These are phyloP conservation scores for Linum lewisii DNA, from an alignment of 345 rosid genomes.

Conservation along the genomic window DNA sequence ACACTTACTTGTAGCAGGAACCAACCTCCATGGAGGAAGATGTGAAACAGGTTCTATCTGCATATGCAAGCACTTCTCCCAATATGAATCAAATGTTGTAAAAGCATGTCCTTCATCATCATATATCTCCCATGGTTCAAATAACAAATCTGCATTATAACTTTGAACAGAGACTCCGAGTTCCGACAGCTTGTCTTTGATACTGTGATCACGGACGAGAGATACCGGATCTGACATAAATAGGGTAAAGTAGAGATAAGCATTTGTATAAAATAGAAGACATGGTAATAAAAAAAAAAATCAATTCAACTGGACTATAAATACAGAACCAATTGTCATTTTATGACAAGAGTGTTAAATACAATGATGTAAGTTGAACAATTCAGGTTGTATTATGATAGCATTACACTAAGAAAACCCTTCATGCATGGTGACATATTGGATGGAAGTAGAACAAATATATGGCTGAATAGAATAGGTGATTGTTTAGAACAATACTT, in stretches of 20 bases:
- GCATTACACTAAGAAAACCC: too few species aligned
- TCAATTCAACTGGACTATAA: too few species aligned
- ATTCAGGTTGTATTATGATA: too few species aligned
- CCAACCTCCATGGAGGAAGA: slow-evolving; percentile 67
- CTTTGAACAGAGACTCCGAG: slow-evolving; percentile 78
- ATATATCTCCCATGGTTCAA: slow-evolving; percentile 90
- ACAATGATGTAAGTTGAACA: too few species aligned
- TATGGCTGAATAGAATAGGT: too few species aligned
- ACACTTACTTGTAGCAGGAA: slow-evolving; percentile 49
- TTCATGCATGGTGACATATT: too few species aligned
- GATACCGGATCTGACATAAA: slow-evolving; percentile 62
- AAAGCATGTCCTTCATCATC: slow-evolving; percentile 59
- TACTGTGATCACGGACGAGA: slow-evolving; percentile 67
- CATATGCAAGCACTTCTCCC: slow-evolving; percentile 69
- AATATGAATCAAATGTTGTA: slow-evolving; percentile 53
- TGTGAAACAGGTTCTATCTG: slow-evolving; percentile 48
- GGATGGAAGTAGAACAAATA: too few species aligned
- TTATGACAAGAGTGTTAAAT: too few species aligned
- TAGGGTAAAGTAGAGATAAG: neutral
- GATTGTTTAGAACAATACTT: too few species aligned
- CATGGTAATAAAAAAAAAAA: neutral
- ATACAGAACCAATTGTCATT: too few species aligned
- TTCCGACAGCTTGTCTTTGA: slow-evolving; percentile 63
- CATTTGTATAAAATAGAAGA: neutral
- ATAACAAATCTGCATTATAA: slow-evolving; percentile 79